Percentiles rank a stretch among this genome's conserved stretches.
These are phyloP conservation scores for Neocucurbitaria cava DNA, from an alignment of 2,329 filamentous ascomycete species.

Conservation along the genomic window DNA sequence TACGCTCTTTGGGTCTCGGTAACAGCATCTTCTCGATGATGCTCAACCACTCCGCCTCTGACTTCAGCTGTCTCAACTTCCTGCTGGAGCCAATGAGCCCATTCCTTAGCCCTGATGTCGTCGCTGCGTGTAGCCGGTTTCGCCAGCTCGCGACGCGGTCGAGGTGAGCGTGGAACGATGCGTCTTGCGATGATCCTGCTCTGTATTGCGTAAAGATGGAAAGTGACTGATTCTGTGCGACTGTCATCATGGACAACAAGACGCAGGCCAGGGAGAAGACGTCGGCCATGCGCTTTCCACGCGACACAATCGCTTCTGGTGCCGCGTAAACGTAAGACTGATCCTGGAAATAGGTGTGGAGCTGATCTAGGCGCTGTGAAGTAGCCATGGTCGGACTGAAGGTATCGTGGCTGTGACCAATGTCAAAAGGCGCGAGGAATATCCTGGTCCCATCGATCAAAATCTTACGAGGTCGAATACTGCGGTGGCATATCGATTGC, in stretches of 20 bases:
- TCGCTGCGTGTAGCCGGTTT: conserved; percentile 39
- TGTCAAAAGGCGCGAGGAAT: conserved; percentile 47
- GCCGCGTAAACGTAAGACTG: conserved; percentile 49
- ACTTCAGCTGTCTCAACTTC: conserved; percentile 40
- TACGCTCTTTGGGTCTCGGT: conserved; percentile 40
- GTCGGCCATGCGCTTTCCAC: conserved; percentile 47
- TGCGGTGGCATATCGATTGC: conserved; percentile 46
- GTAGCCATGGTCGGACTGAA: conserved; percentile 38
- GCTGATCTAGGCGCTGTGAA: conserved; percentile 39
- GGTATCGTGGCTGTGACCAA: conserved; percentile 35
- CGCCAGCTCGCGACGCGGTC: conserved; percentile 46
- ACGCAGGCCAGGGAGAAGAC: conserved; percentile 51
- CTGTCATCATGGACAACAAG: conserved; percentile 49
- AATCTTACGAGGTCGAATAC: conserved; percentile 50
- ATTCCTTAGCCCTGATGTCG: conserved; percentile 38
- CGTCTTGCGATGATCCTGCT: conserved; percentile 42
- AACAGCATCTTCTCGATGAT: conserved; percentile 47
- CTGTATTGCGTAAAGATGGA: conserved; percentile 45
- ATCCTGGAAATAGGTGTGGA: conserved; percentile 41
- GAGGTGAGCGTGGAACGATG: conserved; percentile 49
- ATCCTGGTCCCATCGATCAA: conserved; percentile 46
- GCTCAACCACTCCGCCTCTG: conserved; percentile 43
- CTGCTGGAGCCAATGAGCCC: conserved; percentile 39
- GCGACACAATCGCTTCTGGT: conserved; percentile 46
- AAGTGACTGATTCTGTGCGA: conserved; percentile 45